phyloP scores from a whole-genome alignment of 2,329 filamentous ascomycete genomes.

The Talaromyces islandicus region DNA sequence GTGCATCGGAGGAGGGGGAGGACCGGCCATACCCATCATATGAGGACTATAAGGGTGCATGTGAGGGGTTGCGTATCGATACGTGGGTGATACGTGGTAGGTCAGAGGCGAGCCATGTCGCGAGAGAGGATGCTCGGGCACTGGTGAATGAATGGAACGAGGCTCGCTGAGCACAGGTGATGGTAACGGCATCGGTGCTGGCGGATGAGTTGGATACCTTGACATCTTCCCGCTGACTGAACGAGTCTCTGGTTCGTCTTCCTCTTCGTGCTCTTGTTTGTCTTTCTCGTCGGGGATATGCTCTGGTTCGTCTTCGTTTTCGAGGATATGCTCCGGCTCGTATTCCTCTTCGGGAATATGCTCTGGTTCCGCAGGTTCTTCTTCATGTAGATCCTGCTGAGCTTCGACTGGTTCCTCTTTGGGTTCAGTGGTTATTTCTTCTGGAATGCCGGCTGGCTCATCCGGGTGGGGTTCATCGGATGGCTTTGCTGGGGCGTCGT shows the following conservation, averaged over 20 bases:
- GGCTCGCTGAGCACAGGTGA: constrained; percentile 26
- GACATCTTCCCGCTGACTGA: neutral
- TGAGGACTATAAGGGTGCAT: constrained; percentile 32
- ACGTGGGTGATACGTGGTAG: constrained; percentile 15
- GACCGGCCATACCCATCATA: constrained; percentile 22
- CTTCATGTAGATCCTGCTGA: constrained; percentile 1
- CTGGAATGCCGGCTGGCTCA: neutral
- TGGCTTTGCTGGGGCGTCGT: neutral
- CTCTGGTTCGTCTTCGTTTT: neutral
- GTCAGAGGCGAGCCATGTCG: constrained; percentile 18
- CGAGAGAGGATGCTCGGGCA: constrained; percentile 18
- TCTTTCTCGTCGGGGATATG: too few species aligned
- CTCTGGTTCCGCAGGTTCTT: neutral
- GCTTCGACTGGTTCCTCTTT: neutral
- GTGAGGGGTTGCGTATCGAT: constrained; percentile 31
- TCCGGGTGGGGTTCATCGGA: neutral
- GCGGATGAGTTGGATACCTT: constrained; percentile 2
- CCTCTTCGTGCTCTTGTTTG: neutral
- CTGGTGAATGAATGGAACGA: constrained; percentile 15
- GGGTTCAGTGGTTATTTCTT: neutral
- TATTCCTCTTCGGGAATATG: neutral
- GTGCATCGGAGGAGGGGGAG: constrained; percentile 17
- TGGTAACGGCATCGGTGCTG: constrained; percentile 20
- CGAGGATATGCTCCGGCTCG: neutral
- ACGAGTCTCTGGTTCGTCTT: neutral